Percentiles rank a stretch among this genome's conserved stretches.
These are phyloP conservation scores for Solanum hybrid DNA, from an alignment of 305 asterid species.

Conservation along the genomic window DNA sequence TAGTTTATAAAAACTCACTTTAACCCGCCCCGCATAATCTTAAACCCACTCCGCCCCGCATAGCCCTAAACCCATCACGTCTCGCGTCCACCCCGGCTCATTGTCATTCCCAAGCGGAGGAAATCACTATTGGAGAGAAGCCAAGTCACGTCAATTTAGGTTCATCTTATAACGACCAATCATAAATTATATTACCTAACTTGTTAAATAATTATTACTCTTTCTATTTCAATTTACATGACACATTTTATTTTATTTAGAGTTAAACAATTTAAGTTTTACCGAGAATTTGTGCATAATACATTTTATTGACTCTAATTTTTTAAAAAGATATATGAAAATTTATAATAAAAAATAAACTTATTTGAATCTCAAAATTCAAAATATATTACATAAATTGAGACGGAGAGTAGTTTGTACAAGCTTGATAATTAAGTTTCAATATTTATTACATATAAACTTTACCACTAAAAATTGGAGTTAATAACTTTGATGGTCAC, in stretches of 20 bases:
- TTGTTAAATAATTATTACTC: too few relatives aligned
- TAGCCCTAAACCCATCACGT: background rate
- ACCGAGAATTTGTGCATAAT: too few relatives aligned
- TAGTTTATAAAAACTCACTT: too few relatives aligned
- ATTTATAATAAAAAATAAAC: too few relatives aligned
- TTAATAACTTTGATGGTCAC: too few relatives aligned
- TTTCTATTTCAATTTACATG: background rate
- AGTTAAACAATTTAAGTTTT: too few relatives aligned
- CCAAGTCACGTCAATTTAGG: background rate
- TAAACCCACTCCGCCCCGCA: rapidly evolving
- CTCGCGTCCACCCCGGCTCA: background rate
- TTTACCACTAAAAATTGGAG: background rate
- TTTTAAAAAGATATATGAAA: too few relatives aligned
- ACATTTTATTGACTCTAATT: too few relatives aligned
- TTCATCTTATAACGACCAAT: background rate
- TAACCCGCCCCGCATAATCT: too few relatives aligned
- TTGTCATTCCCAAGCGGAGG: background rate
- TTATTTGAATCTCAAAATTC: too few relatives aligned
- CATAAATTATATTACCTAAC: background rate
- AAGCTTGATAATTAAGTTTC: background rate
- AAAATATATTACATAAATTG: too few relatives aligned
- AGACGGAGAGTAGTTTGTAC: background rate
- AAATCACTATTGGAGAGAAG: background rate
- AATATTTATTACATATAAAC: background rate
- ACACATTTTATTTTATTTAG: too few relatives aligned